Conservation (phyloP, 106 monocot genomes). For the Dendrobium chrysotoxum region DNA sequence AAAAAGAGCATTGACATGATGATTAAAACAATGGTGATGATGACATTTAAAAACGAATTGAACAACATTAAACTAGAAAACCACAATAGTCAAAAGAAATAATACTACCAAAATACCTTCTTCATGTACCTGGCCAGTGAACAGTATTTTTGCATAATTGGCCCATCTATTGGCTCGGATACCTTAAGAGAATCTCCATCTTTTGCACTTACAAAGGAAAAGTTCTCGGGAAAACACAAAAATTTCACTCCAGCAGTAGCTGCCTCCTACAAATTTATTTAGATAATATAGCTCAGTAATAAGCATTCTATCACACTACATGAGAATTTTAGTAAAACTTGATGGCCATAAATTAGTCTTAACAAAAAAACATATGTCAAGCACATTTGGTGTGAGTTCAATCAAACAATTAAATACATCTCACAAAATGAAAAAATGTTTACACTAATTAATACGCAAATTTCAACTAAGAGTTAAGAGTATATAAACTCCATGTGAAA, state of each 20-base stretch:
- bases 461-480: background rate
- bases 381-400: background rate
- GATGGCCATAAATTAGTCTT: background rate
- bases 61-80: background rate
- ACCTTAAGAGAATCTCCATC: conserved; percentile 65
- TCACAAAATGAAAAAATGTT: background rate
- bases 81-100: background rate
- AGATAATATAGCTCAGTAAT: background rate
- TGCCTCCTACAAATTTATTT: conserved; percentile 54
- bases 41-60: background rate
- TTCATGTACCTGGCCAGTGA: conserved; percentile 68
- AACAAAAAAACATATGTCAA: background rate
- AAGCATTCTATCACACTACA: background rate
- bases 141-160: conserved; percentile 81
- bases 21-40: background rate
- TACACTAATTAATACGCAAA: background rate
- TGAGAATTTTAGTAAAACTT: background rate
- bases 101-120: background rate
- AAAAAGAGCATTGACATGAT: background rate
- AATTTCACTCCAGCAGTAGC: conserved; percentile 59
- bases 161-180: conserved; percentile 75
- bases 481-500: background rate
- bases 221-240: conserved; percentile 82
- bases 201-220: conserved; percentile 59
- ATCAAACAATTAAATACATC: background rate